phyloP scores from a whole-genome alignment of 2,329 filamentous ascomycete species.

The Neonectria punicea region DNA sequence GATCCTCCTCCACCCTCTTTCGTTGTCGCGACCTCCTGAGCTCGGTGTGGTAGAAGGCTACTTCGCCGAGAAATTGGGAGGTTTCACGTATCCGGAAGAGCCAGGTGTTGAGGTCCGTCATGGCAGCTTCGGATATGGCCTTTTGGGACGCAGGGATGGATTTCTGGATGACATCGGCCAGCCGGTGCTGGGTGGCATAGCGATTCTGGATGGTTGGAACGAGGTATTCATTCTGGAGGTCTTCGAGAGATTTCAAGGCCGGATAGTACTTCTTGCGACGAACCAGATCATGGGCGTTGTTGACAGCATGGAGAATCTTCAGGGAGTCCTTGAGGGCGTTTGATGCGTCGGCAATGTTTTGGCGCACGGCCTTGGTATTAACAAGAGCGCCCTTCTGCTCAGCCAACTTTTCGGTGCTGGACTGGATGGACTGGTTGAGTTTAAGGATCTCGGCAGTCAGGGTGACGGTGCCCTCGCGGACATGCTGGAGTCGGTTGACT shows the following conservation, averaged over 20 bases:
- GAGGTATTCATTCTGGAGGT: conserved; percentile 95
- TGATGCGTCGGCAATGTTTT: conserved; percentile 94
- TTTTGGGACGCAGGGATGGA: conserved; percentile 94
- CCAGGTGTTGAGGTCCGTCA: conserved; percentile 97
- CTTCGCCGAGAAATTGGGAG: conserved; percentile 94
- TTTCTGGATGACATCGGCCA: conserved; percentile 94
- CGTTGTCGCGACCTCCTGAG: conserved; percentile 85
- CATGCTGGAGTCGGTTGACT: conserved; percentile 91
- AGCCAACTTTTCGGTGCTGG: conserved; percentile 92
- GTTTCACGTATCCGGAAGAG: conserved; percentile 94
- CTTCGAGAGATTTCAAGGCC: conserved; percentile 91
- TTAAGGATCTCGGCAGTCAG: conserved; percentile 91
- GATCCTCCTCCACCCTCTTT: conserved; percentile 79
- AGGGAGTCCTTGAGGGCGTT: conserved; percentile 90
- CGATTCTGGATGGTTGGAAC: conserved; percentile 77
- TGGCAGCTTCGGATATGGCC: conserved; percentile 94
- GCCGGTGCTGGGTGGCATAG: conserved; percentile 92
- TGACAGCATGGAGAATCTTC: conserved; percentile 90
- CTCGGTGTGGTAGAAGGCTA: conserved; percentile 96
- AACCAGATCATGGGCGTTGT: conserved; percentile 92
- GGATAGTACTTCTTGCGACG: conserved; percentile 96
- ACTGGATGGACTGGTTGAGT: conserved; percentile 93
- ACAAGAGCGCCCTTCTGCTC: conserved; percentile 95
- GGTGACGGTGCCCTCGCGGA: conserved; percentile 88
- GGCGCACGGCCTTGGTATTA: conserved; percentile 88